These are phyloP conservation scores for Botryotinia narcissicola DNA, from an alignment of 2,329 filamentous ascomycete genomes.

Conservation along the genomic window DNA sequence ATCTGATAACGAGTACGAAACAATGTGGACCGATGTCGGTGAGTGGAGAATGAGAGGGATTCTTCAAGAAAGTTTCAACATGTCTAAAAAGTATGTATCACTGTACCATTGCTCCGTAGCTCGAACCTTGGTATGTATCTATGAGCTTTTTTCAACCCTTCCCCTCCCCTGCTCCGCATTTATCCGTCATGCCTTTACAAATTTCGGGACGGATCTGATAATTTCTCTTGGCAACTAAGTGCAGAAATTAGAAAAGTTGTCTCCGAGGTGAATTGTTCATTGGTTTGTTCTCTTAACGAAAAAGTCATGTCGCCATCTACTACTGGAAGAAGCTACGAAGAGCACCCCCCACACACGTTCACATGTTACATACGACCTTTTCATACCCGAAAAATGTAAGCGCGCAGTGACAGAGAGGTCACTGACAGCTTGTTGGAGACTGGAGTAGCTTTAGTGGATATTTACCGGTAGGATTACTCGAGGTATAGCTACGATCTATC, in stretches of 20 bases:
- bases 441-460: not conserved
- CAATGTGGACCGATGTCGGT: slow-evolving; percentile 14
- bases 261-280: not conserved
- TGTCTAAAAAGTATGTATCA: not conserved
- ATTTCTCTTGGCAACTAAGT: slow-evolving; percentile 17
- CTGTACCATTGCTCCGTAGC: not conserved
- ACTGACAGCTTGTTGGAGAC: not conserved
- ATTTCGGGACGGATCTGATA: slow-evolving; percentile 21
- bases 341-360: not conserved
- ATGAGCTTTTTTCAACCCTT: not conserved
- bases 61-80: not conserved
- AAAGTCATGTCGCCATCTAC: not conserved
- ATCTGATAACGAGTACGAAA: slow-evolving; percentile 18
- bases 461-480: not conserved
- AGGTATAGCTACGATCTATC: not conserved
- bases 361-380: not conserved
- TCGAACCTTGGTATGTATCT: not conserved
- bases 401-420: not conserved
- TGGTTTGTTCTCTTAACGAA: not conserved
- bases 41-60: not conserved
- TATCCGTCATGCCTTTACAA: not conserved
- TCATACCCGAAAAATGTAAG: not conserved
- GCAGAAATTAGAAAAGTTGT: not conserved
- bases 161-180: slow-evolving; percentile 9
- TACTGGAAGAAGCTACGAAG: not conserved